Evolutionary conservation across 495 filamentous ascomycete species (phyloP), one percentile per base, ranked within the genome.

Genomic region (Sabuloglossum arenarium): DNA sequence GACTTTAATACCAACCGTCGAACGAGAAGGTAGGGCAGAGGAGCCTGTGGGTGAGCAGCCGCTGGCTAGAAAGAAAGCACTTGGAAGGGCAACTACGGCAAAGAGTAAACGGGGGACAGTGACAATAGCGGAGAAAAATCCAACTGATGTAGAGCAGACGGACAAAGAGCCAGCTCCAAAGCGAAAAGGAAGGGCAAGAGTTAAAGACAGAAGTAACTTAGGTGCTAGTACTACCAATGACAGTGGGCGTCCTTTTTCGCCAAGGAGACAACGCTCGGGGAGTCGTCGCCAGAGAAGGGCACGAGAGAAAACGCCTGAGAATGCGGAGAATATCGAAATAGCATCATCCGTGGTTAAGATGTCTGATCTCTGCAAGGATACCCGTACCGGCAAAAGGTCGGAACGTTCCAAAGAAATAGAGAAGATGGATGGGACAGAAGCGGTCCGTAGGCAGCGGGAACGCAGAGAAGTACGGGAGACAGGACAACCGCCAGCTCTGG

Each of bases 371-470:
- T 85, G 80, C 61, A 82, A 76, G 58, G 86, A 94, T 62, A 65
- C 82, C 27, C 75, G 77, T 25, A 84, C 82, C 8, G 91, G 91
- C 42, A 85, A 80, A 66, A 85, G 79, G 57, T 96, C 88, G 21
- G 83, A 82, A 57, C 79, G 83, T 8, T 79, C 81, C 62, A 70
- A 66, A 25, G 73, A 75, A 60, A 66, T 84, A 56, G 74, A 70
- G 16, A 68, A 72, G 53, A 68, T 80, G 54, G 76, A 82, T 58
- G 65, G 71, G 59, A 70, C 63, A 1, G 75, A 76, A 58, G 67
- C 73, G 23, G 69, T 71, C 54, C 66, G 65, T 28, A 77, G 74
- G 55, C 66, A 71, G 53, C 66, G 67, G 55, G 67, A 68, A 16
- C 54, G 54, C 24, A 43, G 39, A 31, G 37, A 31, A 39, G 23